phyloP scores from a whole-genome alignment of 805 yeast species.

The Candida tammaniensis region DNA sequence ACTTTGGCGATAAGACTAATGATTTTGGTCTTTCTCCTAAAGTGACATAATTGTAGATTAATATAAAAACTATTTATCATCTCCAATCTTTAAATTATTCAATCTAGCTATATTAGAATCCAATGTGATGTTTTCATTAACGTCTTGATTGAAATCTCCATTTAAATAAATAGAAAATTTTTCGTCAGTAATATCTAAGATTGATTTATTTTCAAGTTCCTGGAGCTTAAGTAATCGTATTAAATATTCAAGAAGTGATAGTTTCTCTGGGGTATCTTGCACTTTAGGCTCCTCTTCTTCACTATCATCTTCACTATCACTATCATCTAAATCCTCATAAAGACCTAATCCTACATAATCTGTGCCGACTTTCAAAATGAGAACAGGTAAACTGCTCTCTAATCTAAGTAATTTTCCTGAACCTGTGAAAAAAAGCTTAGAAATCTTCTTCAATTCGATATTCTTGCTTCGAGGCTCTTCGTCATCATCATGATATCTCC shows the following conservation, averaged over 20 bases:
- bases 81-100: conserved; percentile 18
- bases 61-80: neutral
- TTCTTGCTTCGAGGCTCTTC: conserved; percentile 36
- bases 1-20: neutral
- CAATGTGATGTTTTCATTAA: conserved; percentile 9
- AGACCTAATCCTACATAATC: conserved; percentile 53
- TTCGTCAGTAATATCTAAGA: conserved; percentile 63
- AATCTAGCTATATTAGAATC: conserved; percentile 35
- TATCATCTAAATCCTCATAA: conserved; percentile 20
- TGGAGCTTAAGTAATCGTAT: conserved; percentile 60
- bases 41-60: no score
- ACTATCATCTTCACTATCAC: conserved; percentile 20
- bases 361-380: conserved; percentile 51
- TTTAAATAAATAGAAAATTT: conserved; percentile 53
- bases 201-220: conserved; percentile 51
- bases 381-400: conserved; percentile 65
- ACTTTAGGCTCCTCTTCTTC: conserved; percentile 20
- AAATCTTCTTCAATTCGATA: conserved; percentile 40
- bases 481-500: conserved; percentile 63
- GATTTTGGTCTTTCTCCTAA: neutral
- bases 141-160: neutral
- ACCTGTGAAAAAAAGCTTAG: conserved; percentile 62
- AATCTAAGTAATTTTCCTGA: conserved; percentile 64
- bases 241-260: conserved; percentile 63
- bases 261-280: conserved; percentile 7